These are phyloP conservation scores for Ogataea henricii DNA, from an alignment of 805 yeast species.

Conservation along the genomic window DNA sequence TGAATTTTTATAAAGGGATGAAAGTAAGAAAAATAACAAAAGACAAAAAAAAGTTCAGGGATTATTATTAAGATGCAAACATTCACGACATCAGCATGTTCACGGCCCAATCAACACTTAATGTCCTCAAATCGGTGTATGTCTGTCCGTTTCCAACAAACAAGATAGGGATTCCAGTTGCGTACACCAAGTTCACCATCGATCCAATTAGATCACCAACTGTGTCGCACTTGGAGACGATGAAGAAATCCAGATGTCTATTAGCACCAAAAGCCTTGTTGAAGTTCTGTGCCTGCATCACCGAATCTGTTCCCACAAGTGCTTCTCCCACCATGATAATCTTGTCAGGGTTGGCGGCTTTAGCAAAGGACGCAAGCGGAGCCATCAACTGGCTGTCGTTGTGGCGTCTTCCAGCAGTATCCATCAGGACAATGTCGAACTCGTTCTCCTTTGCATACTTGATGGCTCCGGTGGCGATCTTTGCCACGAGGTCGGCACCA, in stretches of 20 bases:
- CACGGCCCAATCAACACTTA: conserved; percentile 92
- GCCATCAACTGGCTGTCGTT: conserved; percentile 95
- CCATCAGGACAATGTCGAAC: conserved; percentile 87
- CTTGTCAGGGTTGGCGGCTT: conserved; percentile 92
- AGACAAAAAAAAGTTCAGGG: not conserved
- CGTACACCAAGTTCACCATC: conserved; percentile 96
- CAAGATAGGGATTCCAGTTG: conserved; percentile 91
- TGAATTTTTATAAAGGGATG: not conserved
- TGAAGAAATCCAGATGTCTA: conserved; percentile 82
- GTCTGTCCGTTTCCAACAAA: conserved; percentile 98
- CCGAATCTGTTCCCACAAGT: conserved; percentile 94
- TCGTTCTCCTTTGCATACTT: conserved; percentile 67
- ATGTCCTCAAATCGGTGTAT: conserved; percentile 87
- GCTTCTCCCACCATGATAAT: conserved; percentile 99
- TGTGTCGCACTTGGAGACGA: conserved; percentile 93
- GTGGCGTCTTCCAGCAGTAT: conserved; percentile 97
- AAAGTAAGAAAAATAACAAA: too few relatives aligned
- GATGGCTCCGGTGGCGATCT: conserved; percentile 89
- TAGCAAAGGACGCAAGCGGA: conserved; percentile 91
- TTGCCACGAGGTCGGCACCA: conserved; percentile 91
- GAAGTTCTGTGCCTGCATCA: conserved; percentile 90
- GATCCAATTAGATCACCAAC: conserved; percentile 96
- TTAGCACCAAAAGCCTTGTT: conserved; percentile 88
- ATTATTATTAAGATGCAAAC: not conserved
- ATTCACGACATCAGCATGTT: conserved; percentile 70